phyloP scores from a whole-genome alignment of 345 rosid genomes.

The Eucalyptus globulus region DNA sequence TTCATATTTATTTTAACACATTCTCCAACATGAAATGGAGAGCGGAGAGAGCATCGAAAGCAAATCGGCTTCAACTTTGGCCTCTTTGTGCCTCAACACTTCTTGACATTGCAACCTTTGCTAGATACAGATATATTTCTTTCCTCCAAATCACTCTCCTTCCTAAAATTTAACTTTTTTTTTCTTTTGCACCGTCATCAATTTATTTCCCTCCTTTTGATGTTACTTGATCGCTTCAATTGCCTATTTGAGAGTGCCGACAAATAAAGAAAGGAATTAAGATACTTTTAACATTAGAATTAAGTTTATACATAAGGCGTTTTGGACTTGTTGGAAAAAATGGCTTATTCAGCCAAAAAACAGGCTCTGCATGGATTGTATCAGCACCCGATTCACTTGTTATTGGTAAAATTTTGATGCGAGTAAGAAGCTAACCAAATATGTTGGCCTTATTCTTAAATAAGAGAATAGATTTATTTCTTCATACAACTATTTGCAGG shows the following conservation, averaged over 20 bases:
- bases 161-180: no score
- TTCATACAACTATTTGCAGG: background rate
- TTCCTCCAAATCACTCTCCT: background rate
- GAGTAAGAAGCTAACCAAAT: background rate
- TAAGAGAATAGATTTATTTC: background rate
- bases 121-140: background rate
- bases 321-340: no score
- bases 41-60: background rate
- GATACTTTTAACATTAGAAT: no score
- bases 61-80: background rate
- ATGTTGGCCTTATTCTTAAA: background rate
- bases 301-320: no score
- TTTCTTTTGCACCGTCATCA: background rate
- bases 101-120: background rate
- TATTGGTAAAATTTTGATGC: background rate
- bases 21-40: background rate
- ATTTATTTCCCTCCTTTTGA: background rate
- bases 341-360: background rate
- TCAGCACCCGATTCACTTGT: background rate
- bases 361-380: background rate
- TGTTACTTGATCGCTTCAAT: background rate
- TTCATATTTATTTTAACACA: background rate
- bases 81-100: background rate
- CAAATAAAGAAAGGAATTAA: no score
- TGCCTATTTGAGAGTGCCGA: no score